phyloP scores from a whole-genome alignment of 2,329 filamentous ascomycete species.

The Diaporthe citrichinensis region DNA sequence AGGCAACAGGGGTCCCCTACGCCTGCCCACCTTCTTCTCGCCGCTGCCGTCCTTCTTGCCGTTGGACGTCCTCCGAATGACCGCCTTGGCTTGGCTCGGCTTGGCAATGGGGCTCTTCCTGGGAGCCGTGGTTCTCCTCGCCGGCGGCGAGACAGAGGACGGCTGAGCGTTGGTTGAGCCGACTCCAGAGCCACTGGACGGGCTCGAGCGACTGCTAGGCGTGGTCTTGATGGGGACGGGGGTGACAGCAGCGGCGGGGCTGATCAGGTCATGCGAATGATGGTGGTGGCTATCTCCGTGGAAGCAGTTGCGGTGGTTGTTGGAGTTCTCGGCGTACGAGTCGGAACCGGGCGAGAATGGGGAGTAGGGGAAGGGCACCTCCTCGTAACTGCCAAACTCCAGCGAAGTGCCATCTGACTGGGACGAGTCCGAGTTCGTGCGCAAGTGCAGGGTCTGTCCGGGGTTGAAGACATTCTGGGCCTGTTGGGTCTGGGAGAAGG shows the following conservation, averaged over 20 bases:
- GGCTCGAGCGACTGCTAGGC: slow-evolving; percentile 71
- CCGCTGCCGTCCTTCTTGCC: slow-evolving; percentile 83
- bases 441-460: slow-evolving; percentile 88
- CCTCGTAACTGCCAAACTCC: slow-evolving; percentile 85
- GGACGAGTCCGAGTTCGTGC: slow-evolving; percentile 89
- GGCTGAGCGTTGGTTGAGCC: slow-evolving; percentile 66
- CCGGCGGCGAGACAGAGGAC: slow-evolving; percentile 73
- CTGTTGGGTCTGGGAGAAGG: slow-evolving; percentile 69
- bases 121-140: slow-evolving; percentile 77
- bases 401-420: slow-evolving; percentile 77
- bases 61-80: slow-evolving; percentile 81
- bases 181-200: slow-evolving; percentile 72
- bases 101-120: slow-evolving; percentile 86
- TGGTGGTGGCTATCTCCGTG: slow-evolving; percentile 68
- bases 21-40: slow-evolving; percentile 94
- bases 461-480: slow-evolving; percentile 87
- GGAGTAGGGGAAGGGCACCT: slow-evolving; percentile 80
- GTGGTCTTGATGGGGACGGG: slow-evolving; percentile 79
- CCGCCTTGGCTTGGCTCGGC: slow-evolving; percentile 77
- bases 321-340: slow-evolving; percentile 73
- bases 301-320: slow-evolving; percentile 73
- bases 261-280: slow-evolving; percentile 68
- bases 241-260: slow-evolving; percentile 76
- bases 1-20: slow-evolving; percentile 89
- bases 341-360: slow-evolving; percentile 90